Evolutionary conservation across 306 rosid species (phyloP).

Genomic region (Macrotyloma uniflorum): DNA sequence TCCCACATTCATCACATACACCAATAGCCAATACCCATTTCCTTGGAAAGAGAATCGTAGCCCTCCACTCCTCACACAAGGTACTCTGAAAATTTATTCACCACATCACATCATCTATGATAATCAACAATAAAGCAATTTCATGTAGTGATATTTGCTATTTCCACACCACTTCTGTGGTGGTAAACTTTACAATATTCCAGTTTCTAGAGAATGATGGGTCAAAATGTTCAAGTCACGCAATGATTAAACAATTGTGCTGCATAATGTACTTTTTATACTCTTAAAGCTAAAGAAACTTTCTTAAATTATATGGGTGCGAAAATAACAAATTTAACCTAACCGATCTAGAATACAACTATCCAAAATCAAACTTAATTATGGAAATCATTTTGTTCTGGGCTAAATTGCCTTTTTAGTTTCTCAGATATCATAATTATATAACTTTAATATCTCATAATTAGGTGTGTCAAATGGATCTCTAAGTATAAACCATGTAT

Average conservation of each 20-base stretch:
- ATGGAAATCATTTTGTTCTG: too few relatives aligned
- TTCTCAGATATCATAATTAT: too few relatives aligned
- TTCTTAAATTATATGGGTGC: too few relatives aligned
- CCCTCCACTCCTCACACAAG: slow-evolving; percentile 62
- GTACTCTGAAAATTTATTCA: slow-evolving; percentile 54
- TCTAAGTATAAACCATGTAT: too few relatives aligned
- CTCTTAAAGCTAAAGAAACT: too few relatives aligned
- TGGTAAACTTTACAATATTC: not conserved
- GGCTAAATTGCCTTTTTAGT: too few relatives aligned
- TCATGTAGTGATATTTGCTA: not conserved
- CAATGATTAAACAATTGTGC: not conserved
- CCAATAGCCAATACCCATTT: slow-evolving; percentile 85
- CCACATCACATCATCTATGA: not conserved
- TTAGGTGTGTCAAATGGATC: too few relatives aligned
- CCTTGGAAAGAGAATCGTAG: slow-evolving; percentile 80
- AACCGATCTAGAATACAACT: too few relatives aligned
- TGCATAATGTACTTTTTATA: too few relatives aligned
- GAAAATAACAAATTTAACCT: too few relatives aligned
- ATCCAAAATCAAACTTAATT: too few relatives aligned
- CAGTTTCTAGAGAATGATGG: not conserved
- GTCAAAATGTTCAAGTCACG: not conserved
- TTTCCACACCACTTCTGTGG: not conserved
- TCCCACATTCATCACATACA: slow-evolving; percentile 88
- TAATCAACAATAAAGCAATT: not conserved
- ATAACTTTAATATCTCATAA: too few relatives aligned